phyloP scores from a whole-genome alignment of 441 rosid genomes.

The Viola pubescens region DNA sequence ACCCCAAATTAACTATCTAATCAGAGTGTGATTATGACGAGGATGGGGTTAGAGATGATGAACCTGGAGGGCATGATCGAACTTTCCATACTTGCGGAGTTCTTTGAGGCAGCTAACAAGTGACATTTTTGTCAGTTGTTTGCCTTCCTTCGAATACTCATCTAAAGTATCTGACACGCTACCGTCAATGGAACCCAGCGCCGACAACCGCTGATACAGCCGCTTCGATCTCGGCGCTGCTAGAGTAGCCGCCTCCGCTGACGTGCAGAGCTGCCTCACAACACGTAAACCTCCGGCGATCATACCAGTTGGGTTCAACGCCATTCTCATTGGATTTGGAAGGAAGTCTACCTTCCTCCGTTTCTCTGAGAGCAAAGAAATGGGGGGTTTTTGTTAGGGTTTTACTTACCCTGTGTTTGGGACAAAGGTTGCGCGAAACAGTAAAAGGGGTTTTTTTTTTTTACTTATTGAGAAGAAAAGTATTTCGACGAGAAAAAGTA shows the following conservation, averaged over 20 bases:
- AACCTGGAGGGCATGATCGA: slow-evolving; percentile 69
- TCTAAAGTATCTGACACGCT: slow-evolving; percentile 49
- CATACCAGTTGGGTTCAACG: slow-evolving; percentile 28
- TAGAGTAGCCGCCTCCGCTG: slow-evolving; percentile 11
- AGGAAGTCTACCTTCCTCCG: neutral
- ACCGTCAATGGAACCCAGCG: slow-evolving; percentile 39
- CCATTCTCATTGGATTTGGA: slow-evolving; percentile 2
- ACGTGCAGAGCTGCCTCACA: slow-evolving; percentile 28
- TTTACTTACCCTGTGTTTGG: neutral
- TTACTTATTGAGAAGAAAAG: too few relatives aligned
- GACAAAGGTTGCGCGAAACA: too few relatives aligned
- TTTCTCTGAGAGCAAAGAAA: neutral
- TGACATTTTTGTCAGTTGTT: slow-evolving; percentile 29
- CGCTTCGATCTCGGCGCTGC: slow-evolving; percentile 14
- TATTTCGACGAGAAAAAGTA: too few relatives aligned
- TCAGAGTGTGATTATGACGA: too few relatives aligned
- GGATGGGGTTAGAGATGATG: neutral
- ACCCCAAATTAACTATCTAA: too few relatives aligned
- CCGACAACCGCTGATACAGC: slow-evolving; percentile 48
- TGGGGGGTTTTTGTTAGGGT: slow-evolving; percentile 17
- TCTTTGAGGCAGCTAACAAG: slow-evolving; percentile 39
- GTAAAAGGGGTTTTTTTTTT: too few relatives aligned
- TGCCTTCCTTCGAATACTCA: slow-evolving; percentile 56
- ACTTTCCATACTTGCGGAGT: slow-evolving; percentile 52
- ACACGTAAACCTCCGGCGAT: slow-evolving; percentile 27